Evolutionary conservation across 768 basidiomycete species (phyloP), one percentile per base, ranked within the genome.

Genomic region (Floccularia luteovirens): DNA sequence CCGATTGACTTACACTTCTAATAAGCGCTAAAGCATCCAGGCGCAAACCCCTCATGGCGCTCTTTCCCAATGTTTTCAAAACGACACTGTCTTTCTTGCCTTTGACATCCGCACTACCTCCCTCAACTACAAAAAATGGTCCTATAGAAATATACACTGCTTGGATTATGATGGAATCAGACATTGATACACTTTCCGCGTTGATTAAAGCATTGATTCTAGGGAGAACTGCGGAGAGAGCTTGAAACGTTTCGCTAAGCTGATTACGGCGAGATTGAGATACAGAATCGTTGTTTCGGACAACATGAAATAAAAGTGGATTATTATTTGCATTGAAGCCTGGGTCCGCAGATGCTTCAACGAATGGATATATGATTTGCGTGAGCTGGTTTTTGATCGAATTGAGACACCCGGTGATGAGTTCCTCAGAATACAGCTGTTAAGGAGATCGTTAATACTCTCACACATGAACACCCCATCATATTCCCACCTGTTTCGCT

Each of bases 91-190:
- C 62, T 70, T 78, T 8, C 60, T 60, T 64, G 16, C 59, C 48
- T 44, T 57, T 52, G 28, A 50, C 56, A 34, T 79, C 76, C 28
- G 66, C 63, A 23, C 82, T 81, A 3, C 59, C 65, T 10, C 67
- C 64, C 30, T 90, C 89, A n/a, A 78, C 77, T 4, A 90, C 79
- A 53, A 98, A 98, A 57, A 98, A 92, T 0, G 94, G 93, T 5
- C 88, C 89, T 48, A 97, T 90, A 3, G 91, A 78, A 38, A 97
- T 83, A 58, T 94, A 98, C 3, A 96, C 87, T 0, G 83, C 81
- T 48, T 89, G 82, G 37, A 97, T 96, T 52, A 97, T 86, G 49
- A 97, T 87, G 1, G 79, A 61, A 46, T 98, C 96, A 1, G 88
- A 87, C 82, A 98, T 85, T 1, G 84, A 65, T 47, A 82, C 72